Percentiles rank a stretch among this genome's conserved stretches.
phyloP scores from a whole-genome alignment of 129 eudicot species.

The Pseudognaphalium luteoalbum region DNA sequence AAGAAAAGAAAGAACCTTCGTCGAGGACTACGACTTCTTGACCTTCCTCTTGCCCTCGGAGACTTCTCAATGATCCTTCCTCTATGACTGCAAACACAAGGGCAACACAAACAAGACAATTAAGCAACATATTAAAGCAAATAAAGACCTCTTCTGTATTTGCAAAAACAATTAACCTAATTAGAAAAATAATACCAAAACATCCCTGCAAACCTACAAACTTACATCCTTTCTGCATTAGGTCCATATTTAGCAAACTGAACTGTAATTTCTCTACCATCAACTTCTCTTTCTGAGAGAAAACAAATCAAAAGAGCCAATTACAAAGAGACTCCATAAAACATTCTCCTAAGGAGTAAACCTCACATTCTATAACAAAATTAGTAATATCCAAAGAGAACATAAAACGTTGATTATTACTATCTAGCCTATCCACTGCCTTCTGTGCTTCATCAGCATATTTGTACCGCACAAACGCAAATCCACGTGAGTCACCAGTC shows the following conservation, averaged over 20 bases:
- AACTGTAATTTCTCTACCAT: conserved; percentile 95
- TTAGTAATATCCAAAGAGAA: not conserved
- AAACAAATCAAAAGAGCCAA: not conserved
- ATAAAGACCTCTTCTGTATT: not conserved
- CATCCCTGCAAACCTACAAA: conserved; percentile 22
- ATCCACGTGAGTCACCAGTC: conserved; percentile 79
- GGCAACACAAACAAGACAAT: not conserved
- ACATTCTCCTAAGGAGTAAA: not conserved
- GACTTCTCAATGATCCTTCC: conserved; percentile 78
- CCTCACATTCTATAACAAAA: not conserved
- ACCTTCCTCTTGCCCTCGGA: conserved; percentile 49
- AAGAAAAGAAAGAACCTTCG: conserved; percentile 48
- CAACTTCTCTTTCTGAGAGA: conserved; percentile 75
- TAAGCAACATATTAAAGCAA: not conserved
- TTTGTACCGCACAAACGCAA: conserved; percentile 80
- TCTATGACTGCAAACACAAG: conserved; percentile 47
- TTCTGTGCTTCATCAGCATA: conserved; percentile 71
- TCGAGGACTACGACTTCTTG: conserved; percentile 81
- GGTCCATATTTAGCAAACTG: conserved; percentile 98
- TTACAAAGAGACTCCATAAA: not conserved
- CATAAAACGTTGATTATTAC: conserved; percentile 26
- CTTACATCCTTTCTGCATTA: conserved; percentile 91
- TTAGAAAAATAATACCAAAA: not conserved
- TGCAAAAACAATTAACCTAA: not conserved
- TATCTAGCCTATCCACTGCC: conserved; percentile 77